phyloP scores from a whole-genome alignment of 768 basidiomycete genomes.

The Fomitopsis pulvina region DNA sequence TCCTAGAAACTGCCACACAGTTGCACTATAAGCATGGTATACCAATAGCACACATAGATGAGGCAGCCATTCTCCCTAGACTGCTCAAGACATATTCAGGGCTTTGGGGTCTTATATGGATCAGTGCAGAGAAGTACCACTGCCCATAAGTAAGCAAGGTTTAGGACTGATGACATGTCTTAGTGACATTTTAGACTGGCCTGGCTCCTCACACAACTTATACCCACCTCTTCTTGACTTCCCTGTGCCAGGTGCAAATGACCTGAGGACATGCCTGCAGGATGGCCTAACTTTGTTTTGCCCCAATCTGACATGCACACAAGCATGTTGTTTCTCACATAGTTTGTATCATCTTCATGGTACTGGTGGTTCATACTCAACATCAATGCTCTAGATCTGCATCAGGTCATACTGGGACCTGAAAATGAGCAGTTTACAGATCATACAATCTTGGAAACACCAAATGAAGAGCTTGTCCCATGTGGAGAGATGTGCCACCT shows the following conservation, averaged over 20 bases:
- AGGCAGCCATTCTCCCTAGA: constrained; percentile 1
- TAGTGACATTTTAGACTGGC: constrained; percentile 27
- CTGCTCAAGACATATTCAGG: neutral
- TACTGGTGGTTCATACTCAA: neutral
- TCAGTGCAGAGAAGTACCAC: constrained; percentile 5
- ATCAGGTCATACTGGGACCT: neutral
- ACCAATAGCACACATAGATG: constrained; percentile 39
- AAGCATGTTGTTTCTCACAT: constrained; percentile 19
- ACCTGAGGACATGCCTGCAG: constrained; percentile 11
- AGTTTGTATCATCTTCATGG: constrained; percentile 2
- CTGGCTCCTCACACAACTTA: constrained; percentile 3
- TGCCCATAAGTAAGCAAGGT: neutral
- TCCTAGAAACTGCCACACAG: constrained; percentile 39
- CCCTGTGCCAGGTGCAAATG: constrained; percentile 4
- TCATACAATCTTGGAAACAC: neutral
- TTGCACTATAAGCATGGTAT: constrained; percentile 35
- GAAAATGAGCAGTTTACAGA: neutral
- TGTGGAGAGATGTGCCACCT: constrained; percentile 1
- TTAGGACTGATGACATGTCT: neutral
- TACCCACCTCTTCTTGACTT: constrained; percentile 1
- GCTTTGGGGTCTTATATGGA: constrained; percentile 7
- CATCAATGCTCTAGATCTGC: neutral
- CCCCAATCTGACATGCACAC: constrained; percentile 15
- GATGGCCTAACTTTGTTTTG: constrained; percentile 18
- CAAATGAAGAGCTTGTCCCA: neutral